A percentile compares a stretch with the other conserved stretches of the same genome.
phyloP scores from a whole-genome alignment of 2,329 filamentous ascomycete genomes.

The Mollisia scopiformis region DNA sequence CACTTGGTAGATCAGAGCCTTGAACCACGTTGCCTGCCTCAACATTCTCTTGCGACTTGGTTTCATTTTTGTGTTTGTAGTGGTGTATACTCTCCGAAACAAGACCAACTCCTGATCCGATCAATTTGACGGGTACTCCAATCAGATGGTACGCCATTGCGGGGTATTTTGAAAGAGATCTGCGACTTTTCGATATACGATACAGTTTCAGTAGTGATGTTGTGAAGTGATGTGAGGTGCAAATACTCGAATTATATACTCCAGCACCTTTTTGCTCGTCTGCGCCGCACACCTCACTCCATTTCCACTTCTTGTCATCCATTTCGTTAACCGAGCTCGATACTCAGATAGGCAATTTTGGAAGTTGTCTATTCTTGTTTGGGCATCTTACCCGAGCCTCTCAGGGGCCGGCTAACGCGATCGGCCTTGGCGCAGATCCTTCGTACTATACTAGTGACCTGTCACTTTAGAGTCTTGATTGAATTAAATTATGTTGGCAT shows the following conservation, averaged over 20 bases:
- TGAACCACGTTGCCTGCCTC: background rate
- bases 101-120: background rate
- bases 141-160: background rate
- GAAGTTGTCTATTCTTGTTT: background rate
- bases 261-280: background rate
- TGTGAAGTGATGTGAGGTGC: background rate
- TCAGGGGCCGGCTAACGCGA: background rate
- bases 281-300: background rate
- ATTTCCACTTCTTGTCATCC: background rate
- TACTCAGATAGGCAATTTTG: background rate
- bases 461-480: too few relatives aligned
- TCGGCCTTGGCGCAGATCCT: background rate
- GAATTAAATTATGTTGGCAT: too few relatives aligned
- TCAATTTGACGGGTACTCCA: background rate
- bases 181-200: background rate
- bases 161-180: too few relatives aligned
- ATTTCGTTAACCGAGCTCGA: background rate
- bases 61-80: background rate
- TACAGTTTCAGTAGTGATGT: background rate
- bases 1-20: background rate
- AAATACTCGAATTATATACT: background rate
- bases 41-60: background rate
- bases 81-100: constrained; percentile 8
- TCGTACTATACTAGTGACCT: background rate
- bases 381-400: background rate